Base-by-base conservation (phyloP, 225 moss, liverwort and hornwort genomes). In the Thuidium tamariscinum region DNA sequence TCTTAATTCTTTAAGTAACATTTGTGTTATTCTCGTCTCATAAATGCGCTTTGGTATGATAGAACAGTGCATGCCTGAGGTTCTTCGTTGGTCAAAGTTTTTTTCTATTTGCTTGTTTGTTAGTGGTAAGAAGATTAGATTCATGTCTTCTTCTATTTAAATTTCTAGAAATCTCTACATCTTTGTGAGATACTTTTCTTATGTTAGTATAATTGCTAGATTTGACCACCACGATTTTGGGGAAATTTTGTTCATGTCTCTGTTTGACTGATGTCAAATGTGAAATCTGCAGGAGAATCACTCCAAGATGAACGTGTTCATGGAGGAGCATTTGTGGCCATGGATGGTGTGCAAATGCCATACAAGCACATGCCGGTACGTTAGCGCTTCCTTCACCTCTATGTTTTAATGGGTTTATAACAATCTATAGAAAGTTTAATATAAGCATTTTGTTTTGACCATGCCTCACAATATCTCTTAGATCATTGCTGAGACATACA, bases 241-340 rank as follows among this genome's bases (percentile, higher is more conserved):
- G 80, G 70, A 65, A n/a, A 49, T 51, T 55, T 25, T 73, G 9
- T 82, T 60, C 65, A 82, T 77, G 79, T 68, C 65, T 82, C 65
- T 34, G 84, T 73, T 68, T 88, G 81, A 81, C 52, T 81, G 84
- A 34, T 77, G 41, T 55, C 49, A 84, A 90, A 73, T 81, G 71
- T 88, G 88, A 70, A 56, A 73, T 85, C 52, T 87, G 72, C 95
- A 97, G 97, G 98, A 88, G 98, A 99, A 84, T 92, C 95, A 69
- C 94, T 99, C n/a, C 97, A 96, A 90, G 98, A 99, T 90, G 98
- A 99, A 90, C 95, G 98, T 83, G 94, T 99, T 76, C 97, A 95
- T 83, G 98, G 97, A 74, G 98, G 98, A 85, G 93, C 97, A 70
- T 99, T 99, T 88, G 95, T 95, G 52, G 95, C 96, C 82, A 95